phyloP scores from a whole-genome alignment of 257 asterid genomes.

The Nicotiana paniculata region DNA sequence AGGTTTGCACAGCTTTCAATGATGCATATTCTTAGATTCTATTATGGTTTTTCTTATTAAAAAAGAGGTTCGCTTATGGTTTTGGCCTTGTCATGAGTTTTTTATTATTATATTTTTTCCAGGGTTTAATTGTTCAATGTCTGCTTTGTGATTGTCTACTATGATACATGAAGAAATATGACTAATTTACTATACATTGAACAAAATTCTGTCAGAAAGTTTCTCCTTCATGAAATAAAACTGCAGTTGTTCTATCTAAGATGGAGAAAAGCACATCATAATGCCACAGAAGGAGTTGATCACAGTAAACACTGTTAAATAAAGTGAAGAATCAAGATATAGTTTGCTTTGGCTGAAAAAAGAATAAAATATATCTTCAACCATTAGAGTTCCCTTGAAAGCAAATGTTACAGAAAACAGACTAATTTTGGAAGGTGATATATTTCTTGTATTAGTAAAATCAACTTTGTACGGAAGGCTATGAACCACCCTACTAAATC shows the following conservation, averaged over 20 bases:
- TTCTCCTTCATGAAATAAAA: slow-evolving; percentile 5
- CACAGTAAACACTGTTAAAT: background rate
- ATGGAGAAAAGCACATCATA: background rate
- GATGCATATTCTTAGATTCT: background rate
- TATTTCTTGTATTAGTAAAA: background rate
- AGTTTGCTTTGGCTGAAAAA: background rate
- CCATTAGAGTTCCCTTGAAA: background rate
- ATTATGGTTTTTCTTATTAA: background rate
- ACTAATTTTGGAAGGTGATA: background rate
- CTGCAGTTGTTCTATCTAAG: background rate
- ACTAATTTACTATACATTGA: background rate
- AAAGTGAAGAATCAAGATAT: background rate
- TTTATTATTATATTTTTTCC: background rate
- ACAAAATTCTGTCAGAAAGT: background rate
- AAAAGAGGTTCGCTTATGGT: background rate
- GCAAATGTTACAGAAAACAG: background rate
- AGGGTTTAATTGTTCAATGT: background rate
- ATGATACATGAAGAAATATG: background rate
- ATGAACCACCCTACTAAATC: background rate
- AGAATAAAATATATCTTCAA: background rate
- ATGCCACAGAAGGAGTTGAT: background rate
- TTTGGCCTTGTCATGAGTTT: background rate
- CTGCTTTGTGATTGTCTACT: background rate
- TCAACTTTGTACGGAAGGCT: background rate
- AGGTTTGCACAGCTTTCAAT: slow-evolving; percentile 40